Evolutionary conservation across 2,329 filamentous ascomycete species (phyloP).

Genomic region (Colletotrichum tofieldiae): DNA sequence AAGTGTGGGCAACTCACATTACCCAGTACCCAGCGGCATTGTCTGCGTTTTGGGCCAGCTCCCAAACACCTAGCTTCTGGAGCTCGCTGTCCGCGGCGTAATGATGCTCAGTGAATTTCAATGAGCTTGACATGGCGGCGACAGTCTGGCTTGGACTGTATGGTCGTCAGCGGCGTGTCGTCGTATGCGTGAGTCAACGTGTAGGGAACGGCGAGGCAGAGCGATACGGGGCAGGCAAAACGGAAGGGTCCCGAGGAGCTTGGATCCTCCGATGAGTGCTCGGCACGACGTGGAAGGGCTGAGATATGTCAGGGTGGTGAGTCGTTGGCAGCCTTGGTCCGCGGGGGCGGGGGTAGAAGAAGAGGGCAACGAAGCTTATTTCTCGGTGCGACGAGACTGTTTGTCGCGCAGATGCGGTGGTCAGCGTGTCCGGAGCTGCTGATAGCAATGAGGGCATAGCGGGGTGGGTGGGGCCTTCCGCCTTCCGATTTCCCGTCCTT

Average conservation of each 20-base stretch:
- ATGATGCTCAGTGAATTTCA: slow-evolving; percentile 54
- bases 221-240: background rate
- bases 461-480: slow-evolving; percentile 30
- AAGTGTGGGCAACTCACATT: slow-evolving; percentile 50
- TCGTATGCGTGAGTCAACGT: background rate
- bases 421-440: slow-evolving; percentile 9
- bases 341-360: background rate
- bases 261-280: background rate
- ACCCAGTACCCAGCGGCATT: slow-evolving; percentile 52
- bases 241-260: background rate
- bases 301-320: slow-evolving; percentile 4
- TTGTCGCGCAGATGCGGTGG: slow-evolving; percentile 6
- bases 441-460: slow-evolving; percentile 15
- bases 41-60: slow-evolving; percentile 46
- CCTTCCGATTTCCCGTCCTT: slow-evolving; percentile 24
- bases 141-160: background rate
- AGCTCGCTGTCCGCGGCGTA: slow-evolving; percentile 58
- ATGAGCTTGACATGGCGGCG: slow-evolving; percentile 37
- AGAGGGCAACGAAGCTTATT: too few relatives aligned
- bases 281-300: background rate
- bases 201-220: background rate
- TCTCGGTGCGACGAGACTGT: background rate
- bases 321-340: background rate
- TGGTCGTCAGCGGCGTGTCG: slow-evolving; percentile 2
- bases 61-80: slow-evolving; percentile 65